Percentiles rank a stretch among this genome's conserved stretches.
These are phyloP conservation scores for Sugiyamaella xylanicola DNA, from an alignment of 1,139 yeast species.

Conservation along the genomic window DNA sequence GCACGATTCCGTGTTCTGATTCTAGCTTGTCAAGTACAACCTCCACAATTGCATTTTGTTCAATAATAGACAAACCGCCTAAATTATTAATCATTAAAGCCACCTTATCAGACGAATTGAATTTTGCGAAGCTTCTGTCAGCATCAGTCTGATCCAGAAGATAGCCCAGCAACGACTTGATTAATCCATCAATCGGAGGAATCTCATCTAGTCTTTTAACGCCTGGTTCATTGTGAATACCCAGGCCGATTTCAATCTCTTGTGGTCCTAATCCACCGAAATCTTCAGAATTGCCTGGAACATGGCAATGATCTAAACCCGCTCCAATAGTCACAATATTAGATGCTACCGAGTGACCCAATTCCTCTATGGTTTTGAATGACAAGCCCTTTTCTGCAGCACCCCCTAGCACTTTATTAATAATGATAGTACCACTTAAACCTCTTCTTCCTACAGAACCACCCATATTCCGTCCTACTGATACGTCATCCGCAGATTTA, in stretches of 20 bases:
- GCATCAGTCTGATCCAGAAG: conserved; percentile 47
- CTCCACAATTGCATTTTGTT: conserved; percentile 45
- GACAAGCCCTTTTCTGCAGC: conserved; percentile 46
- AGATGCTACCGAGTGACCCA: conserved; percentile 47
- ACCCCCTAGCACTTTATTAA: conserved; percentile 52
- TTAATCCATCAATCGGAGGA: conserved; percentile 49
- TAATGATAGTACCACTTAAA: conserved; percentile 50
- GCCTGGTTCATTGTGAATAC: conserved; percentile 60
- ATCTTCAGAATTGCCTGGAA: conserved; percentile 50
- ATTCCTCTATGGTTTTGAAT: conserved; percentile 43
- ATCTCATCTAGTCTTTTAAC: conserved; percentile 41
- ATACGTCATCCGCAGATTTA: conserved; percentile 49
- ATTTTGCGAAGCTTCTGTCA: conserved; percentile 49
- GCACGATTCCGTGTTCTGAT: conserved; percentile 44
- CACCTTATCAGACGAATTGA: conserved; percentile 43
- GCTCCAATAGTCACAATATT: conserved; percentile 53
- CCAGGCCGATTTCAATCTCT: conserved; percentile 51
- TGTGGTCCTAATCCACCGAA: conserved; percentile 26
- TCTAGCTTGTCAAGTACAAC: conserved; percentile 45
- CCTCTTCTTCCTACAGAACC: conserved; percentile 55
- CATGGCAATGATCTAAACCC: conserved; percentile 55
- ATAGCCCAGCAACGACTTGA: conserved; percentile 45
- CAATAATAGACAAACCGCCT: conserved; percentile 55
- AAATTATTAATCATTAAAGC: conserved; percentile 53
- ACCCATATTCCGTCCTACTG: conserved; percentile 50